Percentiles rank a stretch among this genome's conserved stretches.
These are phyloP conservation scores for Calonectria montana DNA, from an alignment of 2,329 filamentous ascomycete genomes.

Conservation along the genomic window DNA sequence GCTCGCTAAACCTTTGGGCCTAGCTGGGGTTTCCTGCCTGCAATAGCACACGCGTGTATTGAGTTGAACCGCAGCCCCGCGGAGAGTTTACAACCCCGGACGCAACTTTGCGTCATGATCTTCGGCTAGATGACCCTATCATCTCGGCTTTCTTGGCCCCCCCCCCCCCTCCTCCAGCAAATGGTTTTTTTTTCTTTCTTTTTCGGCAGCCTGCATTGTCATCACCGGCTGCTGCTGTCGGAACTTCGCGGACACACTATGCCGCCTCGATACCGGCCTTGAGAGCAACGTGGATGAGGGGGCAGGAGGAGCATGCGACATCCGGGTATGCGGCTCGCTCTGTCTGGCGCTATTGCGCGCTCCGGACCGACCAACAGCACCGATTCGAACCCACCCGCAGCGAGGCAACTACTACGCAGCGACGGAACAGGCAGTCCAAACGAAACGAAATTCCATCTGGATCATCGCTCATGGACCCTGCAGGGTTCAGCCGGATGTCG, in stretches of 20 bases:
- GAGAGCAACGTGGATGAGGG: not conserved
- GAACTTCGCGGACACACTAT: conserved; percentile 15
- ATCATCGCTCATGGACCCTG: not conserved
- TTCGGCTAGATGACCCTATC: conserved; percentile 18
- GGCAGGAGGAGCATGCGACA: not conserved
- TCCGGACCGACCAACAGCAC: not conserved
- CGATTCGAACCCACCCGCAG: not conserved
- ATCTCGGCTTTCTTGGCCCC: conserved; percentile 10
- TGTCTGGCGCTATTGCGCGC: not conserved
- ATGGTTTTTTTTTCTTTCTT: too few relatives aligned
- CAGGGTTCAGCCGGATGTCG: conserved; percentile 12
- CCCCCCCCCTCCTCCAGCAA: not conserved
- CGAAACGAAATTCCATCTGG: not conserved
- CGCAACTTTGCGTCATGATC: conserved; percentile 18
- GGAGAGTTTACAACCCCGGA: conserved; percentile 19
- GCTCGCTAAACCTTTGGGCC: not conserved
- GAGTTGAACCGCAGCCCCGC: conserved; percentile 10
- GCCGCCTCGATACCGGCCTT: not conserved
- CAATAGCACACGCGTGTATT: not conserved
- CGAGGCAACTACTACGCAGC: not conserved
- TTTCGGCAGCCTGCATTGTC: not conserved
- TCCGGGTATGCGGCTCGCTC: conserved; percentile 16
- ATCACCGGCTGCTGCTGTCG: conserved; percentile 14
- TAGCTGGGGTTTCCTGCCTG: conserved; percentile 12
- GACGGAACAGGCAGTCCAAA: not conserved